Evolutionary conservation across 2,329 filamentous ascomycete species (phyloP), one percentile per base, ranked within the genome.

Genomic region (Pyrenochaeta sp.): DNA sequence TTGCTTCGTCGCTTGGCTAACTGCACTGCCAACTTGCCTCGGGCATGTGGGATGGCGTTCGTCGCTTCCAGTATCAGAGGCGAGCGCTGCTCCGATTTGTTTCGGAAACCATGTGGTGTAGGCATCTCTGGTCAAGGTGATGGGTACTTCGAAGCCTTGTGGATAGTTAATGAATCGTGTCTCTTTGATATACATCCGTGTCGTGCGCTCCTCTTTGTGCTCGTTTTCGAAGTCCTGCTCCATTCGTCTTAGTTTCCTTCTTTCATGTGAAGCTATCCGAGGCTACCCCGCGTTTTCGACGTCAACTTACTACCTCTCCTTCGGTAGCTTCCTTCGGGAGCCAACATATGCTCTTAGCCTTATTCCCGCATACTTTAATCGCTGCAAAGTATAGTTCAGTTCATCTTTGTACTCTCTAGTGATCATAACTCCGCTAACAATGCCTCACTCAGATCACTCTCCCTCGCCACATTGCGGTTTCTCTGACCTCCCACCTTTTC

Each of bases 401-500:
- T 28, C 30, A 32, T n/a, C 30, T 28, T 34, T 28, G 22, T 30
- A 27, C 40, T 34, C 52, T 28, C 27, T 32, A 28, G 22, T 27
- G 25, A 27, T 19, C 4, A 39, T 19, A 12, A 6, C 10, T 13
- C 27, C 42, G 22, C 24, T 53, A 5, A 56, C 30, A 15, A 72
- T 72, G 66, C 68, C 66, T 49, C 65, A 71, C 52, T 71, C 65
- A 52, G 61, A 65, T 39, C 61, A 56, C 48, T 57, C 65, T 6
- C 34, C 56, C 13, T 64, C 64, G 9, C 61, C 63, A 3, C n/a
- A 39, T 9, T 24, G 24, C 6, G 13, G 59, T 25, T 79, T 76
- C 30, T 43, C 67, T 2, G 58, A 69, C 39, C 72, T 80, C 22
- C 80, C 81, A 7, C 72, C 77, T 2, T 83, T 83, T 55, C 79